Evolutionary conservation across 495 filamentous ascomycete genomes (phyloP).

Genomic region (Neurospora tetrasperma): DNA sequence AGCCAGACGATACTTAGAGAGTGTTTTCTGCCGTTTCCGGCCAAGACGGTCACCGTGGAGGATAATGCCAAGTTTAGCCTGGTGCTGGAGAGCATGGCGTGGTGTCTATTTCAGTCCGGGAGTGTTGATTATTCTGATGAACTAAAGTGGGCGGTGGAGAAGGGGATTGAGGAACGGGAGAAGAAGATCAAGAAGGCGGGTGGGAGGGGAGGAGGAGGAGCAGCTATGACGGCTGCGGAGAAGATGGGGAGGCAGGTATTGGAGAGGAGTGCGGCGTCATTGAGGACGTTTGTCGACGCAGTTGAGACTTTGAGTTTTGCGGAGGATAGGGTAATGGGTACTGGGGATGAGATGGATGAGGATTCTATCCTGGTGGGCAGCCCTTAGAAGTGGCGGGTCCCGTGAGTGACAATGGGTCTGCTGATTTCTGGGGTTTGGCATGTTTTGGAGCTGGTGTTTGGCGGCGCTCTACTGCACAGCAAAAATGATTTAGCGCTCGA

Average conservation of each 20-base stretch:
- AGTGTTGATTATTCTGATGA: constrained; percentile 32
- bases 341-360: not conserved
- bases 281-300: constrained; percentile 23
- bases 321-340: not conserved
- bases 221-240: constrained; percentile 25
- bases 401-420: not conserved
- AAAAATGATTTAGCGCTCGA: not conserved
- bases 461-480: not conserved
- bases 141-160: constrained; percentile 45
- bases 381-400: not conserved
- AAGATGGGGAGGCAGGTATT: constrained; percentile 23
- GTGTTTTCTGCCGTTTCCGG: constrained; percentile 63
- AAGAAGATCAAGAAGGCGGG: constrained; percentile 38
- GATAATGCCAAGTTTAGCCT: constrained; percentile 80
- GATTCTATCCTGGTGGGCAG: not conserved
- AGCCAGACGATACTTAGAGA: constrained; percentile 49
- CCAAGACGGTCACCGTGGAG: constrained; percentile 46
- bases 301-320: constrained; percentile 18
- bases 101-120: constrained; percentile 40
- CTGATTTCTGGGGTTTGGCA: not conserved
- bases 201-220: constrained; percentile 25
- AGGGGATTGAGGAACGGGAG: constrained; percentile 55
- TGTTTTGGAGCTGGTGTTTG: not conserved
- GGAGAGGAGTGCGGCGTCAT: constrained; percentile 30
- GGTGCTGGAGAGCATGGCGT: constrained; percentile 60